These are phyloP conservation scores for Pistacia atlantica DNA, from an alignment of 345 rosid species.

Conservation along the genomic window DNA sequence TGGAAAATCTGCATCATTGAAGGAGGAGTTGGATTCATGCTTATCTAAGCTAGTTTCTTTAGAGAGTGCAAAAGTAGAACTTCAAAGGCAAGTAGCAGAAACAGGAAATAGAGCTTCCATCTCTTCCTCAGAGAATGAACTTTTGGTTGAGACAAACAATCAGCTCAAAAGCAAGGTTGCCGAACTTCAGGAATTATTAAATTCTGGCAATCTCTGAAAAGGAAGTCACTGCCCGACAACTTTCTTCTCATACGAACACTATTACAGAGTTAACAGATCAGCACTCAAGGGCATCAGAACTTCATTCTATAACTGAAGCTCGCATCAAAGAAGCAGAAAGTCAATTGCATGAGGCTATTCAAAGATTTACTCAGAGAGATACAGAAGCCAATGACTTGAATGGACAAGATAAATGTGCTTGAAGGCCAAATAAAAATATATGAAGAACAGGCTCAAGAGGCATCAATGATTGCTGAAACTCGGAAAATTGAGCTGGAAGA, in stretches of 20 bases:
- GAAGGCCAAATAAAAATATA: conserved; percentile 57
- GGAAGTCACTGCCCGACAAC: conserved; percentile 57
- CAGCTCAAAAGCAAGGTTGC: conserved; percentile 76
- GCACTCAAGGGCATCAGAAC: conserved; percentile 56
- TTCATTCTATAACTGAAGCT: conserved; percentile 51
- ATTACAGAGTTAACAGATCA: conserved; percentile 55
- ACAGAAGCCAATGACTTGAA: conserved; percentile 54
- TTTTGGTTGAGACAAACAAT: conserved; percentile 69
- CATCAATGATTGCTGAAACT: conserved; percentile 56
- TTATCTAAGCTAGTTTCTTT: conserved; percentile 54
- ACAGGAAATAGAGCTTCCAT: conserved; percentile 60
- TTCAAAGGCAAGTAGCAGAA: conserved; percentile 54
- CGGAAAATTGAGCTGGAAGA: conserved; percentile 69
- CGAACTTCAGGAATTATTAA: conserved; percentile 72
- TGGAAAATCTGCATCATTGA: conserved; percentile 54
- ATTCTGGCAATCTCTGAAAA: conserved; percentile 61
- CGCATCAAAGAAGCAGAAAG: conserved; percentile 38
- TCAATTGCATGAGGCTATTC: conserved; percentile 56
- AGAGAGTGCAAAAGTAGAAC: conserved; percentile 64
- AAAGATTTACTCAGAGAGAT: conserved; percentile 55
- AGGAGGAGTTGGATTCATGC: conserved; percentile 68
- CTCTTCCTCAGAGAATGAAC: conserved; percentile 63
- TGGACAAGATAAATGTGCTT: conserved; percentile 60
- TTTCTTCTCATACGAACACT: conserved; percentile 47
- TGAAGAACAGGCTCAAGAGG: conserved; percentile 59